These are phyloP conservation scores for Byssoonygena ceratinophila DNA, from an alignment of 2,329 filamentous ascomycete genomes.

Conservation along the genomic window DNA sequence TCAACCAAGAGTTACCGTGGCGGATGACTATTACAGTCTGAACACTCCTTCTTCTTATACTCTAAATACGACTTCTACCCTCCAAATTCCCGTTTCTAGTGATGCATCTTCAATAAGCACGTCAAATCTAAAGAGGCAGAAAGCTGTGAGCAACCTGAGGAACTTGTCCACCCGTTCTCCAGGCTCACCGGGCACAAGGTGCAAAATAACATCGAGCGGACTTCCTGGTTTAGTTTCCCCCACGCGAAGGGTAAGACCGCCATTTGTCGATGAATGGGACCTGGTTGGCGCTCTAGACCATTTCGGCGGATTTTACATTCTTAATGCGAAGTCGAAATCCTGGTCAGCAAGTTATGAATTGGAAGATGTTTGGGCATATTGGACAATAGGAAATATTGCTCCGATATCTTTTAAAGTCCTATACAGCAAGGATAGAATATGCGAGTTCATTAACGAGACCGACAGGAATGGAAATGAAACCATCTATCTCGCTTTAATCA, in stretches of 20 bases:
- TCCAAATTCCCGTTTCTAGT: background rate
- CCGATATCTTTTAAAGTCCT: slow-evolving; percentile 15
- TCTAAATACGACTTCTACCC: background rate
- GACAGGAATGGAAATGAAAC: slow-evolving; percentile 17
- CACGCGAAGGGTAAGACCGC: background rate
- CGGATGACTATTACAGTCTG: background rate
- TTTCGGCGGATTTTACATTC: slow-evolving; percentile 24
- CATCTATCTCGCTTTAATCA: slow-evolving; percentile 19
- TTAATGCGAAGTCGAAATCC: slow-evolving; percentile 18
- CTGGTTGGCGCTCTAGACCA: slow-evolving; percentile 17
- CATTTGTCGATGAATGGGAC: background rate
- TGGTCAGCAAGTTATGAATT: slow-evolving; percentile 21
- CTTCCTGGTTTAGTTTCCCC: background rate
- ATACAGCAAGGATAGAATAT: slow-evolving; percentile 21
- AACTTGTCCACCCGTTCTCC: background rate
- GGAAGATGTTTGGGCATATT: slow-evolving; percentile 18
- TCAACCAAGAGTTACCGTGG: background rate
- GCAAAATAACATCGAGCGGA: background rate
- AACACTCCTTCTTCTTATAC: background rate
- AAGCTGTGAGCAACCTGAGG: background rate
- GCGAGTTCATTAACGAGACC: slow-evolving; percentile 15
- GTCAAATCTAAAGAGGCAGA: background rate
- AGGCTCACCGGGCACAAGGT: background rate
- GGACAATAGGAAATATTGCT: background rate
- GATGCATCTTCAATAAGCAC: background rate